phyloP scores from a whole-genome alignment of 176 grass and related monocot genomes.

The Avena sativa region DNA sequence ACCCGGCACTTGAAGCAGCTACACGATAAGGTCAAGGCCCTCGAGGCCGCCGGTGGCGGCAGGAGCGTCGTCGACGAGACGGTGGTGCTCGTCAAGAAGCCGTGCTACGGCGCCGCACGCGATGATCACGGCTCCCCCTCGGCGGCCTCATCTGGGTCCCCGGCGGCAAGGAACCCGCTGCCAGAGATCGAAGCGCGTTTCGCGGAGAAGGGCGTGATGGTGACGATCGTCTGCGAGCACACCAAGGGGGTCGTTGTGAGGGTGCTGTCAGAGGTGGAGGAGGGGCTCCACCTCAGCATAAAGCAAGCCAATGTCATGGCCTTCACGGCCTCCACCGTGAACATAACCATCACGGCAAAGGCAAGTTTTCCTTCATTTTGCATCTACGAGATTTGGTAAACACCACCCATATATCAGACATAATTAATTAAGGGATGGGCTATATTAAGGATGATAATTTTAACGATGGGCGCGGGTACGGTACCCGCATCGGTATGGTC shows the following conservation, averaged over 20 bases:
- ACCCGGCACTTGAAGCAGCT: conserved; percentile 66
- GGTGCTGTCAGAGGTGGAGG: conserved; percentile 61
- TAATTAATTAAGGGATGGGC: too few relatives aligned
- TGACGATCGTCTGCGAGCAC: conserved; percentile 59
- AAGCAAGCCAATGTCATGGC: conserved; percentile 56
- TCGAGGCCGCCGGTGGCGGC: conserved; percentile 34
- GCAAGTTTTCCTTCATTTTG: conserved; percentile 35
- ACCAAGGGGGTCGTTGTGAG: conserved; percentile 56
- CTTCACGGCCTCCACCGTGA: neutral
- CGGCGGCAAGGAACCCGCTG: neutral
- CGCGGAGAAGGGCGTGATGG: conserved; percentile 51
- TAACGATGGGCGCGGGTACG: too few relatives aligned
- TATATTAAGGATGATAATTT: too few relatives aligned
- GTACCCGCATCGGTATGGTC: too few relatives aligned
- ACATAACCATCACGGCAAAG: conserved; percentile 52
- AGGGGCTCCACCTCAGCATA: conserved; percentile 50
- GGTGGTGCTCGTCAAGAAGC: neutral
- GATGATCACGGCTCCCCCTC: too few relatives aligned
- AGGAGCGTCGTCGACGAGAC: conserved; percentile 40
- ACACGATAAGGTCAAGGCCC: conserved; percentile 52
- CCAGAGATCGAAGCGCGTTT: conserved; percentile 57
- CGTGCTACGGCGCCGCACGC: too few relatives aligned
- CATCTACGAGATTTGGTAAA: too few relatives aligned
- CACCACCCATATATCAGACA: too few relatives aligned
- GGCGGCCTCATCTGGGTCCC: neutral